Conservation (phyloP, 2,329 filamentous ascomycete genomes). For the Chalara sp. region DNA sequence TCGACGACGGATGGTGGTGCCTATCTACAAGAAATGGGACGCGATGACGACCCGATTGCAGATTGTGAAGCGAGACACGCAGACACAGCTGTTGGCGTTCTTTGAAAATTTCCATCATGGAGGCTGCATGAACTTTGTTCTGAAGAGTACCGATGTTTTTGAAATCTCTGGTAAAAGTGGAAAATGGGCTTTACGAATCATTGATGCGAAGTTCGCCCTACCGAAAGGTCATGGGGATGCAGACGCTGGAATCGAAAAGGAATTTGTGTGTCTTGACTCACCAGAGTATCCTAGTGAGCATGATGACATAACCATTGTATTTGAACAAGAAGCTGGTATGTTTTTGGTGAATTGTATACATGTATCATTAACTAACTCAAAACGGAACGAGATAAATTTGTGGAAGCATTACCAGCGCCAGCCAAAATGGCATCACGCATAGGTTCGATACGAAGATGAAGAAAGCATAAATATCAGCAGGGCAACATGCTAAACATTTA, state of each 20-base stretch:
- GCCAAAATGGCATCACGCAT: slow-evolving; percentile 26
- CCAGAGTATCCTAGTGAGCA: slow-evolving; percentile 88
- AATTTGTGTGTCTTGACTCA: slow-evolving; percentile 79
- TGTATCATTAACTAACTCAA: slow-evolving; percentile 9
- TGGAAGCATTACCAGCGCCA: slow-evolving; percentile 26
- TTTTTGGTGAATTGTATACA: not conserved
- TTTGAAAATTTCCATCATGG: slow-evolving; percentile 85
- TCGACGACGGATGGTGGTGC: slow-evolving; percentile 79
- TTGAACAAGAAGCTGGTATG: slow-evolving; percentile 61
- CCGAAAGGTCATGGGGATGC: slow-evolving; percentile 49
- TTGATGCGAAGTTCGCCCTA: slow-evolving; percentile 86
- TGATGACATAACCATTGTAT: slow-evolving; percentile 81
- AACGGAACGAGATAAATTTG: slow-evolving; percentile 23
- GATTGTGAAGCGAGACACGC: slow-evolving; percentile 68
- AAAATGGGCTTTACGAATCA: slow-evolving; percentile 69
- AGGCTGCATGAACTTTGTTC: slow-evolving; percentile 79
- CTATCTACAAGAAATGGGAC: slow-evolving; percentile 93
- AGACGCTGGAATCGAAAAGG: slow-evolving; percentile 49
- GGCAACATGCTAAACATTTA: too few relatives aligned
- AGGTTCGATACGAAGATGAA: slow-evolving; percentile 26
- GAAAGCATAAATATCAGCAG: too few relatives aligned
- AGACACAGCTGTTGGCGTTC: slow-evolving; percentile 75
- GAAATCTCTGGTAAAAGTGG: slow-evolving; percentile 59
- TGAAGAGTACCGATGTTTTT: slow-evolving; percentile 79
- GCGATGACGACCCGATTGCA: slow-evolving; percentile 74